These are phyloP conservation scores for Solanum chiquidenum DNA, from an alignment of 257 asterid genomes.

Conservation along the genomic window DNA sequence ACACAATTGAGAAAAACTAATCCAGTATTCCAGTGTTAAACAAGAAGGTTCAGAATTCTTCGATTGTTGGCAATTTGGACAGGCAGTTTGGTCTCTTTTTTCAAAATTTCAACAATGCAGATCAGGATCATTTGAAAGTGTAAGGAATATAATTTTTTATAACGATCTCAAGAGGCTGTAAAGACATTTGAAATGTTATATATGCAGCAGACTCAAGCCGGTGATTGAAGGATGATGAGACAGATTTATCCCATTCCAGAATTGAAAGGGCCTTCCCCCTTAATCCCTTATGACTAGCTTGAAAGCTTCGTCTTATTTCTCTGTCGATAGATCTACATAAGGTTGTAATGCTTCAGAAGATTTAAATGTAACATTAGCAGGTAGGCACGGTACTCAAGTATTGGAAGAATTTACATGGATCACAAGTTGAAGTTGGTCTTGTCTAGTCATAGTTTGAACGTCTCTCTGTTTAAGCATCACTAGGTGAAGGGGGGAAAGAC, in stretches of 20 bases:
- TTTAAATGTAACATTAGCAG: neutral
- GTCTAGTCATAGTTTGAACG: neutral
- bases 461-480: neutral
- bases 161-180: neutral
- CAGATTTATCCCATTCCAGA: neutral
- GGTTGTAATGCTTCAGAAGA: neutral
- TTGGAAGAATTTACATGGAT: neutral
- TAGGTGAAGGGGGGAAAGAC: neutral
- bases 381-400: neutral
- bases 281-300: neutral
- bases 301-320: neutral
- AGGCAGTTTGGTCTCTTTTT: neutral
- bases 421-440: neutral
- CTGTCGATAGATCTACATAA: neutral
- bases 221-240: neutral
- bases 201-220: neutral
- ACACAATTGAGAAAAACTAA: neutral
- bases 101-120: neutral
- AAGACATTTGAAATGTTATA: neutral
- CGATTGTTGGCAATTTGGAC: neutral
- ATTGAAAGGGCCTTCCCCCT: neutral
- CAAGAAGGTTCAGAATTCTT: neutral
- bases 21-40: neutral
- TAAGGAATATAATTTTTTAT: neutral
- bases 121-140: neutral